phyloP scores from a whole-genome alignment of 257 asterid genomes.

The Osmanthus fragrans region DNA sequence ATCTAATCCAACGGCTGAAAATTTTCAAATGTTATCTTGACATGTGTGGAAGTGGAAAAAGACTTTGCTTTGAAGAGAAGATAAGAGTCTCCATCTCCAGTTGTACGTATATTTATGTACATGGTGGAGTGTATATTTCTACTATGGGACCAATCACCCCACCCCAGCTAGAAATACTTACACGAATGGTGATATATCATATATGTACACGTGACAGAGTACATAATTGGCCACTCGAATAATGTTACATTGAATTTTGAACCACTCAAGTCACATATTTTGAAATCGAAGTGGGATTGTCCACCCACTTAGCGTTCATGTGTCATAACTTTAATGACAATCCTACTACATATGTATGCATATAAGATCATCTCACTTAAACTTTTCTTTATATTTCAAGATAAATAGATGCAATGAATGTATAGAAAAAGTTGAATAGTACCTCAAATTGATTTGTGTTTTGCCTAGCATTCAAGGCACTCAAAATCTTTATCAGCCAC shows the following conservation, averaged over 20 bases:
- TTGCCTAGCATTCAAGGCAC: conserved; percentile 72
- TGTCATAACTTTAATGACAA: too few species aligned
- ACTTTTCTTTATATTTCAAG: conserved; percentile 17
- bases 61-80: conserved; percentile 91
- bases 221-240: neutral
- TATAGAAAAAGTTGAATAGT: conserved; percentile 5
- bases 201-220: neutral
- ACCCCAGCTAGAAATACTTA: neutral
- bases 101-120: conserved; percentile 15
- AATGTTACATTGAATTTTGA: too few species aligned
- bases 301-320: neutral
- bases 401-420: conserved; percentile 41
- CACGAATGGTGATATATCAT: neutral
- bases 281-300: too few species aligned
- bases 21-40: conserved; percentile 6
- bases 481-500: conserved; percentile 46
- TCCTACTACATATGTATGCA: too few species aligned
- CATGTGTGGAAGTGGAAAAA: conserved; percentile 41
- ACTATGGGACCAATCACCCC: neutral
- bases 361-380: neutral
- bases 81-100: conserved; percentile 41
- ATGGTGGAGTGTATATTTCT: conserved; percentile 16
- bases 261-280: too few species aligned
- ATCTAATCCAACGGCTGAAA: conserved; percentile 32
- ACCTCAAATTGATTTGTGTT: conserved; percentile 52